Conservation (phyloP, 495 filamentous ascomycete genomes). For the Penicillium soppii region DNA sequence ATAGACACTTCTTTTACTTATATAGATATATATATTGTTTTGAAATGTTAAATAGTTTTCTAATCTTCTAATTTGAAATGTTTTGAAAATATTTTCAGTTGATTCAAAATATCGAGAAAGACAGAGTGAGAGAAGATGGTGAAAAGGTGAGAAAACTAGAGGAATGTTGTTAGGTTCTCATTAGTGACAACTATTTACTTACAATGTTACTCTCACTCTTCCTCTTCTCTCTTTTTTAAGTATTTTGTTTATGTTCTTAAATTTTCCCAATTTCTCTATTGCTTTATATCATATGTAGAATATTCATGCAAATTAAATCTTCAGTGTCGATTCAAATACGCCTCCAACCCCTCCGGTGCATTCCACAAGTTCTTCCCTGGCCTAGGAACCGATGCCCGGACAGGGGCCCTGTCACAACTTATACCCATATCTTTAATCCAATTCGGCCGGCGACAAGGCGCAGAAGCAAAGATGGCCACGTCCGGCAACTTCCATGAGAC, state of each 20-base stretch:
- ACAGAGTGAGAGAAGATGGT: too few relatives aligned
- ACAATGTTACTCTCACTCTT: neutral
- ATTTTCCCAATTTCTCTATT: neutral
- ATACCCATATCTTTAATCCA: constrained; percentile 21
- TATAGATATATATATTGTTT: neutral
- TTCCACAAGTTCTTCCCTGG: constrained; percentile 22
- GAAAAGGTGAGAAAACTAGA: too few relatives aligned
- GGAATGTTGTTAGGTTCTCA: too few relatives aligned
- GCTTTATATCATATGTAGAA: neutral
- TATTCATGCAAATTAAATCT: neutral
- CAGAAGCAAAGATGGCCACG: constrained; percentile 24
- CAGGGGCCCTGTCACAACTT: constrained; percentile 20
- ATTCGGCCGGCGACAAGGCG: constrained; percentile 20
- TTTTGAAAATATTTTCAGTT: too few relatives aligned
- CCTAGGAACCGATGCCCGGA: constrained; percentile 25
- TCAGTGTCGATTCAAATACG: constrained; percentile 4
- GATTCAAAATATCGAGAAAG: too few relatives aligned
- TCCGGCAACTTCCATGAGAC: constrained; percentile 32
- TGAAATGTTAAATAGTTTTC: neutral
- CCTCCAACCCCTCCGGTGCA: constrained; percentile 24
- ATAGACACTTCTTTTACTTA: neutral
- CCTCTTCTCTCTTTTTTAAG: neutral
- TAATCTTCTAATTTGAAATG: too few relatives aligned
- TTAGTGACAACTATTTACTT: neutral
- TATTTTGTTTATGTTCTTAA: neutral